Evolutionary conservation across 1,284 basidiomycete genomes (phyloP).

Genomic region (Xerocomus minutiporus): DNA sequence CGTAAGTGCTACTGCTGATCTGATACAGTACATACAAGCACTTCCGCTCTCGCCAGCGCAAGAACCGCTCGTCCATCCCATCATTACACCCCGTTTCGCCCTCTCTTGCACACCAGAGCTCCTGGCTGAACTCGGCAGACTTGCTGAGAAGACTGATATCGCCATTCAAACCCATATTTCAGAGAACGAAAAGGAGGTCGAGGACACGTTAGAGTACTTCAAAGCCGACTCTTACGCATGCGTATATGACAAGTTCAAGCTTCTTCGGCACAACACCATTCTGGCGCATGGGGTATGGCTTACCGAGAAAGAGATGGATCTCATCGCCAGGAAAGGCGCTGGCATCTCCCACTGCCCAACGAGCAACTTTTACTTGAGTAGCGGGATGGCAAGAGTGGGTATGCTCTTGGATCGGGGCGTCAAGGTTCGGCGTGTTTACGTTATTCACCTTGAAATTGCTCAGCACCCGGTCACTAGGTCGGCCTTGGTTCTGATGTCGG

Average conservation of each 20-base stretch:
- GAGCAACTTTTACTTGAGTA: constrained; percentile 87
- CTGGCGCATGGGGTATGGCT: constrained; percentile 90
- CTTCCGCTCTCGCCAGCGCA: constrained; percentile 37
- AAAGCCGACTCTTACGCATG: constrained; percentile 63
- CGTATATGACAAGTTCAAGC: constrained; percentile 78
- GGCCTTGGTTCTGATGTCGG: constrained; percentile 90
- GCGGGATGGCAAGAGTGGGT: constrained; percentile 78
- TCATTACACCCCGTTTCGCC: constrained; percentile 93
- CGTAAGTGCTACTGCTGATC: constrained; percentile 54
- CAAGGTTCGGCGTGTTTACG: constrained; percentile 53
- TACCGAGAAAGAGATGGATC: constrained; percentile 63
- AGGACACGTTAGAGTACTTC: constrained; percentile 64
- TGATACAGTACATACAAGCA: constrained; percentile 67
- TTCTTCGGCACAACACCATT: constrained; percentile 79
- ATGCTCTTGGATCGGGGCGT: constrained; percentile 78
- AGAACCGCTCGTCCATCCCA: constrained; percentile 71
- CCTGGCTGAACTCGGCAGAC: constrained; percentile 57
- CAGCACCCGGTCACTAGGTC: constrained; percentile 45
- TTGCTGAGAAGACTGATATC: constrained; percentile 48
- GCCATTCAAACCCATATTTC: constrained; percentile 91
- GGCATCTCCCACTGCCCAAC: constrained; percentile 93
- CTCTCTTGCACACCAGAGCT: constrained; percentile 84
- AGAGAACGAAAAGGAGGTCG: constrained; percentile 80
- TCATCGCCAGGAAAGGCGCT: constrained; percentile 64
- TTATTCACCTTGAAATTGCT: constrained; percentile 1